Conservation (phyloP, 1,284 basidiomycete genomes). For the Puccinia coronata region DNA sequence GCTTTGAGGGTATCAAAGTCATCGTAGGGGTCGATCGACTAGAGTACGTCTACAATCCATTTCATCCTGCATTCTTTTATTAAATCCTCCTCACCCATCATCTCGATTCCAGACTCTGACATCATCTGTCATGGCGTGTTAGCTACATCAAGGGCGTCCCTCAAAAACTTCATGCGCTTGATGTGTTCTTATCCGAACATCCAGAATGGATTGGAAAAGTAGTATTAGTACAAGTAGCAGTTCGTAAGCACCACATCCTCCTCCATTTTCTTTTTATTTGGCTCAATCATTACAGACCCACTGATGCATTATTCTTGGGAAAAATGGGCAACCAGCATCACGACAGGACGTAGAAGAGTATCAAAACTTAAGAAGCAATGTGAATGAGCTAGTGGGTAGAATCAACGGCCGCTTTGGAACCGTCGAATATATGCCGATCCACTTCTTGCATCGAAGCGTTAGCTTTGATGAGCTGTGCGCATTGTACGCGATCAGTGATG, state of each 20-base stretch:
- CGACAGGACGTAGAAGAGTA: constrained; percentile 99
- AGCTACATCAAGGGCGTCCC: constrained; percentile 98
- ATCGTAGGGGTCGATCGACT: constrained; percentile 97
- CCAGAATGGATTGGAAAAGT: constrained; percentile 99
- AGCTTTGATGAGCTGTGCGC: constrained; percentile 94
- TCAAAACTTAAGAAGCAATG: constrained; percentile 90
- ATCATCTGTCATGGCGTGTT: not conserved
- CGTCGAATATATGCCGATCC: constrained; percentile 98
- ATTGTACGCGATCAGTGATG: constrained; percentile 92
- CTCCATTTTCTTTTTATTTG: not conserved
- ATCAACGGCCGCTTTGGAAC: constrained; percentile 99
- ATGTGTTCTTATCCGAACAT: constrained; percentile 93
- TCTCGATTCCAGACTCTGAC: no score
- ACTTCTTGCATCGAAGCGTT: constrained; percentile 85
- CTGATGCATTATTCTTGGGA: not conserved
- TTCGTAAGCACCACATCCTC: constrained; percentile 62
- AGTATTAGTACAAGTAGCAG: constrained; percentile 92
- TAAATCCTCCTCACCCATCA: not conserved
- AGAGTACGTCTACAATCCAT: constrained; percentile 62
- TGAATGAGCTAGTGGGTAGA: constrained; percentile 95
- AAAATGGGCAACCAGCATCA: constrained; percentile 63
- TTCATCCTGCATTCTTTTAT: not conserved
- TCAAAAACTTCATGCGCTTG: constrained; percentile 93
- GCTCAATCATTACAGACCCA: not conserved
- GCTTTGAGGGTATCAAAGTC: constrained; percentile 92